A percentile compares a stretch with the other conserved stretches of the same genome.
phyloP scores from a whole-genome alignment of 2,329 filamentous ascomycete species.

The Fusarium pininemorale region DNA sequence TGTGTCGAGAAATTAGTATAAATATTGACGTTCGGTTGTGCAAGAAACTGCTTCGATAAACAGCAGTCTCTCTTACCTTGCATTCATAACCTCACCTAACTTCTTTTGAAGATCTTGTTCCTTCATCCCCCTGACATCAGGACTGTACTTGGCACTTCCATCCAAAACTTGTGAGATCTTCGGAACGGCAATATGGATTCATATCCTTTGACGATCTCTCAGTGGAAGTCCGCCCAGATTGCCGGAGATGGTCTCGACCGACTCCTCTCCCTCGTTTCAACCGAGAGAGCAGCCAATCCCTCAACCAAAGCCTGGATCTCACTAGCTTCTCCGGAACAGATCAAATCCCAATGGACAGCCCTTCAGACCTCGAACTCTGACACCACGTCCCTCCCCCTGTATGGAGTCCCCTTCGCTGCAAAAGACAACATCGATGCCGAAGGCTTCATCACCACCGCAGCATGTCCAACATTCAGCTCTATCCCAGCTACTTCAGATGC shows the following conservation, averaged over 20 bases:
- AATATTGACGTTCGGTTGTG: not conserved
- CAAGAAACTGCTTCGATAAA: not conserved
- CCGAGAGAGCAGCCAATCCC: conserved; percentile 27
- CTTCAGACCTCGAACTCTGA: conserved; percentile 19
- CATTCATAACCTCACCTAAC: not conserved
- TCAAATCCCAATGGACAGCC: conserved; percentile 30
- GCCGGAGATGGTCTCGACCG: conserved; percentile 40
- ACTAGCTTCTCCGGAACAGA: conserved; percentile 42
- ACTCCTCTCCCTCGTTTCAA: conserved; percentile 38
- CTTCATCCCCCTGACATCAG: not conserved
- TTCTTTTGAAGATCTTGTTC: not conserved
- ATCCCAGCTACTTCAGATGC: conserved; percentile 56
- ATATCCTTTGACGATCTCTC: conserved; percentile 31
- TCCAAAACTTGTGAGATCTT: not conserved
- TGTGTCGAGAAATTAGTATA: not conserved
- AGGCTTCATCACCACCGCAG: conserved; percentile 62
- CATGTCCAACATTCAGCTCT: conserved; percentile 59
- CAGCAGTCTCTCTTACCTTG: not conserved
- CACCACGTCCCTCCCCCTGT: conserved; percentile 54
- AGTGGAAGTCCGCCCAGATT: conserved; percentile 42
- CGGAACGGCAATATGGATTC: not conserved
- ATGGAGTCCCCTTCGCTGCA: conserved; percentile 65
- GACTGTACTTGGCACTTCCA: not conserved
- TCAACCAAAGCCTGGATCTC: conserved; percentile 47
- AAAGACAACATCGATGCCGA: conserved; percentile 66